Percentiles rank a stretch among this genome's conserved stretches.
Conservation (phyloP, 2,329 filamentous ascomycete species). For the Penicillium expansum region DNA sequence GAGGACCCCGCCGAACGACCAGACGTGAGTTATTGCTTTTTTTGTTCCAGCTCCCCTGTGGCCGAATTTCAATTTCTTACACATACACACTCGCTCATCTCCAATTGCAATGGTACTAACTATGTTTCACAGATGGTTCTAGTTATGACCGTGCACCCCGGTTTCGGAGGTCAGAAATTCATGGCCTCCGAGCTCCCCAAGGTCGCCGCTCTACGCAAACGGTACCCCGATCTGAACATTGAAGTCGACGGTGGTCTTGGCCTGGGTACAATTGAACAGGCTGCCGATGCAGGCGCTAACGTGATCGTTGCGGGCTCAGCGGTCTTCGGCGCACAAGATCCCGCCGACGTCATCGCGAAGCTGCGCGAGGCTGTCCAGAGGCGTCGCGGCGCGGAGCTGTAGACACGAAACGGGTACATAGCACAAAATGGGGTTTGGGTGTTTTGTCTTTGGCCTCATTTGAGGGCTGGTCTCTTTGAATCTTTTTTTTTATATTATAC, state of each 20-base stretch:
- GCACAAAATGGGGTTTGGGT: slow-evolving; percentile 18
- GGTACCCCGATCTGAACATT: slow-evolving; percentile 91
- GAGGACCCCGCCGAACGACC: slow-evolving; percentile 71
- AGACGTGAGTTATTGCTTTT: slow-evolving; percentile 63
- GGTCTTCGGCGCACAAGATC: slow-evolving; percentile 89
- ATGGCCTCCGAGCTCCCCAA: slow-evolving; percentile 96
- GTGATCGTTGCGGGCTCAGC: slow-evolving; percentile 97
- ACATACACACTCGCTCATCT: background rate
- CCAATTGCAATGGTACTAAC: slow-evolving; percentile 8
- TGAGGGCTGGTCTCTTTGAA: background rate
- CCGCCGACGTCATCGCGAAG: slow-evolving; percentile 78
- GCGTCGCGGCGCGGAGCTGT: slow-evolving; percentile 33
- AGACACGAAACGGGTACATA: background rate
- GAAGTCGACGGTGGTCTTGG: slow-evolving; percentile 94
- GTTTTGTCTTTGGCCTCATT: slow-evolving; percentile 5
- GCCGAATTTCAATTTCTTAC: background rate
- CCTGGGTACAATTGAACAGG: slow-evolving; percentile 84
- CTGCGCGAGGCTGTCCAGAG: slow-evolving; percentile 76
- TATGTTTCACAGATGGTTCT: slow-evolving; percentile 75
- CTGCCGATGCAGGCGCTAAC: slow-evolving; percentile 92
- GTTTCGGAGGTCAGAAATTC: slow-evolving; percentile 97
- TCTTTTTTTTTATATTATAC: slow-evolving; percentile 2
- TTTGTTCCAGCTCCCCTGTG: background rate
- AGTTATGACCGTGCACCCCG: slow-evolving; percentile 96
- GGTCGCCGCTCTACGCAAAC: slow-evolving; percentile 75